Percentiles rank a stretch among this genome's conserved stretches.
Conservation (phyloP, 2,329 filamentous ascomycete species). For the Alternaria panax region DNA sequence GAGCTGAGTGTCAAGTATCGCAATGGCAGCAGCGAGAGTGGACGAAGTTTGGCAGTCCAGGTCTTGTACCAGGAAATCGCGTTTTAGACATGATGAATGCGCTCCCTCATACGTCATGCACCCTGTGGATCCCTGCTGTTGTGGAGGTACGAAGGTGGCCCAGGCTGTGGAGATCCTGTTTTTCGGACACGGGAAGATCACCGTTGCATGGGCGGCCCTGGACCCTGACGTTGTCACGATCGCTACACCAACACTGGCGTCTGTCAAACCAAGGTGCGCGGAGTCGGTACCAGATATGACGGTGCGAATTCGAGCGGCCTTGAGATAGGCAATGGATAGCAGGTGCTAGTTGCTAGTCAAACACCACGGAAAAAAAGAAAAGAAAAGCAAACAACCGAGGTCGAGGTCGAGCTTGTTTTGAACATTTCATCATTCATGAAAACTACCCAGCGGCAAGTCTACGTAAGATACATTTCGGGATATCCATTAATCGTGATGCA, state of each 20-base stretch:
- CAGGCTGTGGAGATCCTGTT: slow-evolving; percentile 29
- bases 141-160: slow-evolving; percentile 17
- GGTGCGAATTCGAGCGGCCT: not conserved
- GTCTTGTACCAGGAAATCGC: slow-evolving; percentile 2
- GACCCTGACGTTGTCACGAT: slow-evolving; percentile 16
- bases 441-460: slow-evolving; percentile 39
- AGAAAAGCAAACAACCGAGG: not conserved
- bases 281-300: not conserved
- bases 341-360: not conserved
- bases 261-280: not conserved
- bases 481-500: slow-evolving; percentile 48
- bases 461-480: slow-evolving; percentile 46
- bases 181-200: slow-evolving; percentile 25
- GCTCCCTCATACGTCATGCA: slow-evolving; percentile 29
- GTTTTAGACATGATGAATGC: slow-evolving; percentile 20
- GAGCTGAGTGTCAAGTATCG: not conserved
- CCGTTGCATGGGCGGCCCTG: slow-evolving; percentile 15
- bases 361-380: not conserved
- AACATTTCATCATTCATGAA: slow-evolving; percentile 45
- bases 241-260: not conserved
- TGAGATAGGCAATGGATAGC: not conserved
- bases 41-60: not conserved
- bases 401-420: slow-evolving; percentile 22
- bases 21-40: not conserved
- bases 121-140: slow-evolving; percentile 21